Base-by-base conservation (phyloP, 148 eudicot genomes). In the Heliamphora exappendiculata region DNA sequence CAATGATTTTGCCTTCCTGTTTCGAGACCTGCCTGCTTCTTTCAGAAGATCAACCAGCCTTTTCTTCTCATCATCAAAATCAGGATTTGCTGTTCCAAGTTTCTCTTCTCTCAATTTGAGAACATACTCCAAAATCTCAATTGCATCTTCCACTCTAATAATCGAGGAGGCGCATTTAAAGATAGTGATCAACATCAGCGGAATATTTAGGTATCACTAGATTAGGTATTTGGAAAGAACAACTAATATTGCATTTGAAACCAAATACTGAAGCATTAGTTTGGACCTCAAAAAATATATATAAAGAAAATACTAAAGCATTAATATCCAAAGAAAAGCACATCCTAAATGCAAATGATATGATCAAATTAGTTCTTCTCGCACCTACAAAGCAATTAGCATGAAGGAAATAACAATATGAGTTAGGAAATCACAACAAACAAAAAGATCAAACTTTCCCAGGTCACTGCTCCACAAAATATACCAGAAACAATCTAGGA, bases 31-130 rank as follows among this genome's bases (percentile, higher is more conserved):
- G 51, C 99, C 99, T 29, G 97, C 96, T 83, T 92, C 97, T 87
- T 93, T 95, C 82, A 95, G 74, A 54, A 95, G 93, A 84, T 92
- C 97, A 0, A 90, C 88, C 20, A 92, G 87, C 86, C 99, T 88
- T 74, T 80, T 91, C 91, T 92, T 95, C 84, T 92, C 97, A 53
- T 95, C 96, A 3, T 92, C 96, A 45, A 95, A 92, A 79, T 91
- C 97, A 0, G 99, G 91, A 79, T 95, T 95, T 65, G 97, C 97
- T 7, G 99, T 95, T 28, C 99, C 99, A 31, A 95, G 96, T 82
- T 95, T 89, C 85, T 95, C 99, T 84, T 93, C 99, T 77, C 99
- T 86, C 85, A 95, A 79, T 85, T 93, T 93, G n/a, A 95, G 89
- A 17, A 95, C 96, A 79, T 91, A 92, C 78, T 95, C 99, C 89